phyloP scores from a whole-genome alignment of 768 basidiomycete genomes.

The Russula lepida region DNA sequence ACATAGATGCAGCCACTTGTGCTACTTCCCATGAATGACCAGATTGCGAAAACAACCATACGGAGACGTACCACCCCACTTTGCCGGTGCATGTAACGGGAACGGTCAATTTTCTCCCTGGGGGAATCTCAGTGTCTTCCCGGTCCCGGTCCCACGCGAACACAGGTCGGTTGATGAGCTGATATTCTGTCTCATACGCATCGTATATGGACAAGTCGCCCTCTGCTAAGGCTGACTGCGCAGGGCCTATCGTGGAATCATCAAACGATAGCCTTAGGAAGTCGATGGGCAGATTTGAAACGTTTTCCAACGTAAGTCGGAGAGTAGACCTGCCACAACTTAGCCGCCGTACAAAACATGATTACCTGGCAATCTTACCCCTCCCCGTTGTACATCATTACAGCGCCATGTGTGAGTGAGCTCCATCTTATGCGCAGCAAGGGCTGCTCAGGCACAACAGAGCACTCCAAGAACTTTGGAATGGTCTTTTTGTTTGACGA shows the following conservation, averaged over 20 bases:
- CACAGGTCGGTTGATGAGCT: conserved; percentile 65
- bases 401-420: conserved; percentile 85
- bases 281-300: conserved; percentile 73
- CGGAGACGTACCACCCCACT: conserved; percentile 69
- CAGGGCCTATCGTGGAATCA: conserved; percentile 76
- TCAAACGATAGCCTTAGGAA: conserved; percentile 83
- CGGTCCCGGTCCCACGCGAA: conserved; percentile 59
- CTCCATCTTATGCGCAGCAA: conserved; percentile 77
- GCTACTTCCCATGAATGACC: conserved; percentile 33
- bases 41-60: neutral
- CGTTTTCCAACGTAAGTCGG: conserved; percentile 83
- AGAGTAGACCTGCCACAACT: conserved; percentile 56
- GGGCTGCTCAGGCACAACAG: conserved; percentile 82
- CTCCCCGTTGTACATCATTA: conserved; percentile 96
- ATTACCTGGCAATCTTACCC: conserved; percentile 38
- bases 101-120: conserved; percentile 63
- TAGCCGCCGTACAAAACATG: conserved; percentile 8
- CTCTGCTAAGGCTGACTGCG: conserved; percentile 69
- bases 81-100: conserved; percentile 79
- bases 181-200: conserved; percentile 84
- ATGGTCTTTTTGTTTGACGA: conserved; percentile 25
- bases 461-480: conserved; percentile 64
- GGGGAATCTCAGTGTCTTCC: conserved; percentile 47
- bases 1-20: conserved; percentile 71
- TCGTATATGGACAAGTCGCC: conserved; percentile 76